phyloP scores from a whole-genome alignment of 257 asterid species.

The Petunia secreta region DNA sequence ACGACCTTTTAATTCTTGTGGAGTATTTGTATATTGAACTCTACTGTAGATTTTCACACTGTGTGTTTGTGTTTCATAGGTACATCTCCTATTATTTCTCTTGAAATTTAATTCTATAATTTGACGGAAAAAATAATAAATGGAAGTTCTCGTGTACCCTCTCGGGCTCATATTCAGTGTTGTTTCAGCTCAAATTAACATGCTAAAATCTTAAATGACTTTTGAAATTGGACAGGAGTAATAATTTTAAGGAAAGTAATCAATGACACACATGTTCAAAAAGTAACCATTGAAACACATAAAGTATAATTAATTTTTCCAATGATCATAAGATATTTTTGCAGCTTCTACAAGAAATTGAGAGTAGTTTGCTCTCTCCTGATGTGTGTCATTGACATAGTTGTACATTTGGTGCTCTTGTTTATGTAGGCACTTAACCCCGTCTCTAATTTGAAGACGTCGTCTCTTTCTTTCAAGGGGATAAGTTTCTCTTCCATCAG shows the following conservation, averaged over 20 bases:
- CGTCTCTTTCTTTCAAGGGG: constrained; percentile 41
- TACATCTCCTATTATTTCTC: neutral
- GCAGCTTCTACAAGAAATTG: neutral
- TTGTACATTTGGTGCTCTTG: neutral
- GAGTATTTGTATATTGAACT: neutral
- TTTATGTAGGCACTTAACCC: constrained; percentile 19
- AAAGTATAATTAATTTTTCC: too few species aligned
- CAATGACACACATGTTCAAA: neutral
- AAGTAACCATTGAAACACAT: too few species aligned
- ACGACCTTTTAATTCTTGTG: neutral
- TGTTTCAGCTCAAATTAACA: too few species aligned
- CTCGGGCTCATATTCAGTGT: too few species aligned
- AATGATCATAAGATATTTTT: neutral
- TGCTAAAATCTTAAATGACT: too few species aligned
- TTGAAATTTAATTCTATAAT: neutral
- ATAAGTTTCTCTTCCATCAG: constrained; percentile 45
- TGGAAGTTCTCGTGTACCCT: neutral
- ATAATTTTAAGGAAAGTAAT: neutral
- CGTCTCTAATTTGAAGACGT: constrained; percentile 32
- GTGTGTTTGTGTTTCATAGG: neutral
- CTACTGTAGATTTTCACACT: neutral
- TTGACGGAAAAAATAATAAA: neutral
- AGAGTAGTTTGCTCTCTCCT: neutral
- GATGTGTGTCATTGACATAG: neutral
- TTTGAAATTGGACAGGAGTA: neutral